Evolutionary conservation across 2,329 filamentous ascomycete genomes (phyloP).

Genomic region (Aspergillus sp.): DNA sequence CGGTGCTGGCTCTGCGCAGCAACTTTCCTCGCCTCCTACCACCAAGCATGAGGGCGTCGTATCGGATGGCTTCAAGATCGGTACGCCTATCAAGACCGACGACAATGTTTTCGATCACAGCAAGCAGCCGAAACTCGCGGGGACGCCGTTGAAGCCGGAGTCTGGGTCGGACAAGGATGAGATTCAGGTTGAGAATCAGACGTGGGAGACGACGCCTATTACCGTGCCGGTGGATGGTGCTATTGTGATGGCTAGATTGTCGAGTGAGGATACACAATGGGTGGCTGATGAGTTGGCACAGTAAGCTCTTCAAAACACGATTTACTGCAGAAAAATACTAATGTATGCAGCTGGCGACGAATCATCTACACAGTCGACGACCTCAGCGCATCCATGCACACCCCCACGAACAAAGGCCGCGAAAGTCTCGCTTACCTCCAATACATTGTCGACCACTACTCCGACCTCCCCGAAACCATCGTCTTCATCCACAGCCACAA

Average conservation of each 20-base stretch:
- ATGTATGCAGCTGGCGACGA: too few species aligned
- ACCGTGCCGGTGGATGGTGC: constrained; percentile 33
- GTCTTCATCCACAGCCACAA: constrained; percentile 48
- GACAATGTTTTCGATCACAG: not conserved
- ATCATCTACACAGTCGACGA: constrained; percentile 43
- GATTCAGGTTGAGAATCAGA: constrained; percentile 9
- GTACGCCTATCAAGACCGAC: not conserved
- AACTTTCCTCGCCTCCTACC: not conserved
- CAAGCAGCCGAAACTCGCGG: not conserved
- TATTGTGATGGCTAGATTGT: constrained; percentile 41
- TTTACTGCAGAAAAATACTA: too few species aligned
- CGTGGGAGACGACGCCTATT: constrained; percentile 24
- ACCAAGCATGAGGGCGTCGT: not conserved
- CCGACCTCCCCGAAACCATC: constrained; percentile 45
- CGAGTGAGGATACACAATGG: constrained; percentile 44
- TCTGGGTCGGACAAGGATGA: not conserved
- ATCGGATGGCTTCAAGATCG: too few species aligned
- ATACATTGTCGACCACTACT: constrained; percentile 53
- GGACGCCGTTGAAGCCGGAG: constrained; percentile 7
- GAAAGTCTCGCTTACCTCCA: constrained; percentile 53
- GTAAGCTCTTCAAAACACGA: constrained; percentile 21
- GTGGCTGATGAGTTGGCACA: constrained; percentile 38
- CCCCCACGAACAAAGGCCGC: constrained; percentile 48
- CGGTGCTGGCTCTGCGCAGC: not conserved
- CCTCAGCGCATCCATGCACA: constrained; percentile 33